A percentile compares a stretch with the other conserved stretches of the same genome.
phyloP scores from a whole-genome alignment of 2,329 filamentous ascomycete species.

The Diaporthe sp. region DNA sequence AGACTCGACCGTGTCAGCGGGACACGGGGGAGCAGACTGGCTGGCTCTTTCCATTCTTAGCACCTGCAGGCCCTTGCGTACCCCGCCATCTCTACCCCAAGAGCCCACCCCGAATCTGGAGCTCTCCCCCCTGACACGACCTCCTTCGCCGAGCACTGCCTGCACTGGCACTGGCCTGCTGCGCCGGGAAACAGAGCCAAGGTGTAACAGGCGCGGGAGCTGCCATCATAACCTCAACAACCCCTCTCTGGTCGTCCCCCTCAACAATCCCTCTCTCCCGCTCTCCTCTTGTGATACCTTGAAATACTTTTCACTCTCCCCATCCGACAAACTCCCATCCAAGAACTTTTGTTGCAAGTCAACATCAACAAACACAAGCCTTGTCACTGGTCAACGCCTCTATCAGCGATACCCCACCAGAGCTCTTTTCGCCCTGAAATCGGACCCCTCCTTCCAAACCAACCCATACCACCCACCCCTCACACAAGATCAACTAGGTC shows the following conservation, averaged over 20 bases:
- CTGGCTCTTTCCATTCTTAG: constrained; percentile 29
- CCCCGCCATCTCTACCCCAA: constrained; percentile 28
- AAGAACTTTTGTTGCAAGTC: constrained; percentile 24
- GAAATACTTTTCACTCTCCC: not conserved
- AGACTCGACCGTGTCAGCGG: constrained; percentile 26
- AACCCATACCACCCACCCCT: constrained; percentile 41
- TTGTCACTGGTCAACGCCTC: constrained; percentile 30
- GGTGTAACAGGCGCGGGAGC: constrained; percentile 34
- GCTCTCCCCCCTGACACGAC: constrained; percentile 17
- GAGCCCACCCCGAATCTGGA: constrained; percentile 17
- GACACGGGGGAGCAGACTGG: constrained; percentile 8
- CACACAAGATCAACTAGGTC: constrained; percentile 38
- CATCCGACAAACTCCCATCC: not conserved
- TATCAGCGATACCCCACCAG: constrained; percentile 36
- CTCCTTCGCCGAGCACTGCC: constrained; percentile 30
- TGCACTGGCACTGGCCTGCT: too few species aligned
- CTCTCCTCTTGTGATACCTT: not conserved
- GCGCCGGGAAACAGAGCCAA: constrained; percentile 31
- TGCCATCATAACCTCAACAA: constrained; percentile 28
- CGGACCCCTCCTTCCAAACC: constrained; percentile 46
- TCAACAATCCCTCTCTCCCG: not conserved
- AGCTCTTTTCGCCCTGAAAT: constrained; percentile 21
- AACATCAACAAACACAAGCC: constrained; percentile 29
- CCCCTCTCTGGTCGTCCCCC: constrained; percentile 21
- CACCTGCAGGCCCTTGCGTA: constrained; percentile 28